Percentiles rank a stretch among this genome's conserved stretches.
Conservation (phyloP, 371 early-diverging fungal genomes). For the Lichtheimia hyalospora region DNA sequence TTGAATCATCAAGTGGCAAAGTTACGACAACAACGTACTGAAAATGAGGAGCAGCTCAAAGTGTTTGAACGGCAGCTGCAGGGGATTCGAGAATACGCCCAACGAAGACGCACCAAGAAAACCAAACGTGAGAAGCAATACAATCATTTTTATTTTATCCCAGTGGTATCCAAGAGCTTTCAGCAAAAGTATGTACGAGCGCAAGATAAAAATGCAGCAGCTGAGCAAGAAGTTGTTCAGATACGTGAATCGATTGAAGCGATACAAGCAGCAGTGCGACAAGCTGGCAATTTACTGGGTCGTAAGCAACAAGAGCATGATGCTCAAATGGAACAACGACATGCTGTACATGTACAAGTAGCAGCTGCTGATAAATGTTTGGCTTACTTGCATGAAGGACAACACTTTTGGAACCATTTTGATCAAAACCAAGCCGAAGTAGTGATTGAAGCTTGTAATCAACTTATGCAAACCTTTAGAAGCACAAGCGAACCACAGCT, state of each 20-base stretch:
- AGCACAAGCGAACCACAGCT: background rate
- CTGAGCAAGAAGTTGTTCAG: constrained; percentile 36
- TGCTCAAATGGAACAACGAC: constrained; percentile 6
- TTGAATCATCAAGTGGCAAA: constrained; percentile 7
- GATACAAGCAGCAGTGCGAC: constrained; percentile 5
- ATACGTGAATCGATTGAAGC: constrained; percentile 16
- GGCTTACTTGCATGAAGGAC: constrained; percentile 17
- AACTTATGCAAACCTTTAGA: constrained; percentile 1
- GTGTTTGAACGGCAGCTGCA: constrained; percentile 12
- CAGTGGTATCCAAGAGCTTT: constrained; percentile 27
- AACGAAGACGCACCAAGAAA: constrained; percentile 27
- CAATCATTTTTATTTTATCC: constrained; percentile 26
- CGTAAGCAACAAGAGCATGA: constrained; percentile 11
- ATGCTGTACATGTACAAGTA: constrained; percentile 5
- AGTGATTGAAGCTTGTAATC: constrained; percentile 19
- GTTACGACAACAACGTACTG: constrained; percentile 9
- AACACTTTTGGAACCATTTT: constrained; percentile 30
- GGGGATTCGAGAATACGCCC: constrained; percentile 17
- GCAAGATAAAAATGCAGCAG: constrained; percentile 26
- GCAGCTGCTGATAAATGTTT: constrained; percentile 10
- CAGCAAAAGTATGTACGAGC: constrained; percentile 39
- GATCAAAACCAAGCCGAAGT: constrained; percentile 26
- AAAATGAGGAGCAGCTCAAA: constrained; percentile 5
- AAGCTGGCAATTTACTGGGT: background rate
- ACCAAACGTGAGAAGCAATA: constrained; percentile 38